phyloP scores from a whole-genome alignment of 2,329 filamentous ascomycete genomes.

The Colletotrichum cuscutae region DNA sequence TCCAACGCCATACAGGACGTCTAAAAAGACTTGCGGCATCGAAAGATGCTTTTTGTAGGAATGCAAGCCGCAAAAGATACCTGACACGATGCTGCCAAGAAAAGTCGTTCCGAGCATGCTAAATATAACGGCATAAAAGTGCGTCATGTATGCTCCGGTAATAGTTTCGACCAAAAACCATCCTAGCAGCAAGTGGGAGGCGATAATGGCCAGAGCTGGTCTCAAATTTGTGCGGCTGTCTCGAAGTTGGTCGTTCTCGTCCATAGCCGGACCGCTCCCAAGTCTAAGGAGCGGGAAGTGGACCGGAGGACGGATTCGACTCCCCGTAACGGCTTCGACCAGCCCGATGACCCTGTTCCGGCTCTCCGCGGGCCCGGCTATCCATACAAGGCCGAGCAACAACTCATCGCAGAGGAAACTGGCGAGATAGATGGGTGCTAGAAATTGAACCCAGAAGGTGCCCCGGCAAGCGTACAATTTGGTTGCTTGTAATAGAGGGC shows the following conservation, averaged over 20 bases:
- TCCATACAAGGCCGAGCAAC: neutral
- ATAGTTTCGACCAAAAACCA: neutral
- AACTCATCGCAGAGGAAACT: slow-evolving; percentile 9
- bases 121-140: neutral
- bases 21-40: neutral
- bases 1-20: neutral
- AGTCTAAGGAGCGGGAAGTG: neutral
- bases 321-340: neutral
- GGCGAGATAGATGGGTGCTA: neutral
- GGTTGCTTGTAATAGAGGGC: neutral
- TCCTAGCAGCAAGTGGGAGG: neutral
- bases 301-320: neutral
- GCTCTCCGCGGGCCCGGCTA: neutral
- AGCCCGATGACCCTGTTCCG: slow-evolving; percentile 4
- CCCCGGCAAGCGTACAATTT: neutral
- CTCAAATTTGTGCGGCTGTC: neutral
- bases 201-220: neutral
- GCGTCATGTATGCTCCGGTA: neutral
- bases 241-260: neutral
- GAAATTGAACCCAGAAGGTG: slow-evolving; percentile 1
- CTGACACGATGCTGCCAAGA: neutral
- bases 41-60: neutral
- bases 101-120: neutral
- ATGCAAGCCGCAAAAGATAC: neutral
- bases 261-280: neutral